A percentile compares a stretch with the other conserved stretches of the same genome.
Evolutionary conservation across 116 monocot genomes (phyloP).

Genomic region (Zostera marina): DNA sequence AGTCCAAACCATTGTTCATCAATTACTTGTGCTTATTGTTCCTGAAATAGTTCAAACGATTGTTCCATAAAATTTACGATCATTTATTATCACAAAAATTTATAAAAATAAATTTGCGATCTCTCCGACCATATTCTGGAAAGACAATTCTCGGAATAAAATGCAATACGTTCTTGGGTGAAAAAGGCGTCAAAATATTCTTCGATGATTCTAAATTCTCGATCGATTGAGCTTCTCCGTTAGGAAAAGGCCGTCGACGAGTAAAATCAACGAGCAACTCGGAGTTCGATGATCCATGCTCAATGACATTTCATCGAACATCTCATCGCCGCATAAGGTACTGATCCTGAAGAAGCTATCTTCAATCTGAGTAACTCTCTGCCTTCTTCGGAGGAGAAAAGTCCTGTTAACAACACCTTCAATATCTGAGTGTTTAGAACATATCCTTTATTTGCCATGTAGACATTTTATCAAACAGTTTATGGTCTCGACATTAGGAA

Average conservation of each 20-base stretch:
- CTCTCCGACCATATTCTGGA: slow-evolving; percentile 9
- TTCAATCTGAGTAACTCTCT: slow-evolving; percentile 30
- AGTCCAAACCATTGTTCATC: no score
- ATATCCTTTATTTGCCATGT: slow-evolving; percentile 45
- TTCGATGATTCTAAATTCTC: slow-evolving; percentile 21
- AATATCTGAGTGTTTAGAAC: slow-evolving; percentile 42
- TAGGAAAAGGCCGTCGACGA: slow-evolving; percentile 24
- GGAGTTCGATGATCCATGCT: slow-evolving; percentile 4
- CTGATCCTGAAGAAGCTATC: slow-evolving; percentile 15
- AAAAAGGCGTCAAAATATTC: slow-evolving; percentile 13
- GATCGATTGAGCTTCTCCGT: slow-evolving; percentile 35
- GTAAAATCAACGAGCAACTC: slow-evolving; percentile 15
- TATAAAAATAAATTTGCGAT: no score
- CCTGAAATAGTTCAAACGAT: no score
- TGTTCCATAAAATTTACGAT: no score
- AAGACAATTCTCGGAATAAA: slow-evolving; percentile 33
- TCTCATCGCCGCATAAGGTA: slow-evolving; percentile 21
- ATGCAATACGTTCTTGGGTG: no score
- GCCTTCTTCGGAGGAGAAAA: slow-evolving; percentile 31
- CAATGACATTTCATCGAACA: slow-evolving; percentile 19
- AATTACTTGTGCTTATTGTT: no score
- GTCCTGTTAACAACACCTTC: slow-evolving; percentile 31
- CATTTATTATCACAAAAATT: no score
- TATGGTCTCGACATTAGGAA: slow-evolving; percentile 46
- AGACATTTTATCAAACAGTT: slow-evolving; percentile 41